phyloP scores from a whole-genome alignment of 495 filamentous ascomycete species.

The Penicillium flavigenum region DNA sequence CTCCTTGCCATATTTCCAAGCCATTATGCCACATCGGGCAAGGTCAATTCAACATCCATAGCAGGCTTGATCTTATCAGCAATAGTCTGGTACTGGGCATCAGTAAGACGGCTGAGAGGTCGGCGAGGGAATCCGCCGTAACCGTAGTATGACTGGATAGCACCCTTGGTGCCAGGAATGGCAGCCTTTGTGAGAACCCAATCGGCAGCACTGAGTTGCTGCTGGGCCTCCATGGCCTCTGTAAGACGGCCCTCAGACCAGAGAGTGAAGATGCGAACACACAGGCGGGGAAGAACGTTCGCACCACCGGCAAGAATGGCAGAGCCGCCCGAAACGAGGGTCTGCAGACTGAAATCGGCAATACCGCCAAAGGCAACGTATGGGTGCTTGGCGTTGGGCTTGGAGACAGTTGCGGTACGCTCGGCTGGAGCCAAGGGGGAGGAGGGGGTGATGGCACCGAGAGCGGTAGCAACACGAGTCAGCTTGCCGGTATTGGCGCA shows the following conservation, averaged over 20 bases:
- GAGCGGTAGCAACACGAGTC: slow-evolving; percentile 75
- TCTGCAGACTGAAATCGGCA: slow-evolving; percentile 84
- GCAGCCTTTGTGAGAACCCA: slow-evolving; percentile 86
- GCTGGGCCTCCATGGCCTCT: slow-evolving; percentile 73
- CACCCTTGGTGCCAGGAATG: slow-evolving; percentile 82
- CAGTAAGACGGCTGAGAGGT: slow-evolving; percentile 64
- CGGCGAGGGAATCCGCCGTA: slow-evolving; percentile 78
- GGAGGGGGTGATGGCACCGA: slow-evolving; percentile 65
- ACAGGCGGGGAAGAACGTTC: slow-evolving; percentile 81
- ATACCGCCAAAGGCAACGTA: slow-evolving; percentile 90
- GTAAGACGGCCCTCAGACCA: slow-evolving; percentile 69
- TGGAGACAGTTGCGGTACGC: slow-evolving; percentile 32
- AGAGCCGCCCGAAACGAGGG: slow-evolving; percentile 72
- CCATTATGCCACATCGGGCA: slow-evolving; percentile 40
- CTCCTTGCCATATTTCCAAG: not conserved
- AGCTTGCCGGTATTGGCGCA: slow-evolving; percentile 89
- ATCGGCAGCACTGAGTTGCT: slow-evolving; percentile 69
- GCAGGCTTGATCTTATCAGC: slow-evolving; percentile 66
- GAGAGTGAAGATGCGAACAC: slow-evolving; percentile 77
- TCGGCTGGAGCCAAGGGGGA: slow-evolving; percentile 39
- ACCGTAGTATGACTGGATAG: slow-evolving; percentile 79
- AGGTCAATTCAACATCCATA: slow-evolving; percentile 61
- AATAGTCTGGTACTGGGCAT: slow-evolving; percentile 53
- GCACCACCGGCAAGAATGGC: slow-evolving; percentile 86
- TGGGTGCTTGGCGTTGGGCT: slow-evolving; percentile 47